phyloP scores from a whole-genome alignment of 179 eudicot genomes.

The Beta lomatogona region DNA sequence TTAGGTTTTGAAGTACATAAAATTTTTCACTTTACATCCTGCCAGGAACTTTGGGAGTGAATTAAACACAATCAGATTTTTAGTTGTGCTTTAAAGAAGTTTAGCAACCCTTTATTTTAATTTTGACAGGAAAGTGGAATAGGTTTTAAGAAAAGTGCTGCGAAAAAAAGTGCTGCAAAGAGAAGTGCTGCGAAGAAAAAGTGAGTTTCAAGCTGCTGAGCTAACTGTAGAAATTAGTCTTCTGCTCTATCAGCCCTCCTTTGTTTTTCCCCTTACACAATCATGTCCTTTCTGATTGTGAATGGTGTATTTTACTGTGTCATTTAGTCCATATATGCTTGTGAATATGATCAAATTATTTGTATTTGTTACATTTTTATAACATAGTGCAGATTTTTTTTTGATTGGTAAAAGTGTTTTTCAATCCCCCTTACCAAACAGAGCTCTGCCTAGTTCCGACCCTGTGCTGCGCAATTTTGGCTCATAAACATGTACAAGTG shows the following conservation, averaged over 20 bases:
- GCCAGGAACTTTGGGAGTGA: not conserved
- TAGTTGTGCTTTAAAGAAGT: not conserved
- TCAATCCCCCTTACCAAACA: not conserved
- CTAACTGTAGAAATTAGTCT: not conserved
- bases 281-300: not conserved
- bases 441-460: not conserved
- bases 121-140: conserved; percentile 64
- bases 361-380: not conserved
- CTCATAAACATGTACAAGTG: no score
- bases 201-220: conserved; percentile 21
- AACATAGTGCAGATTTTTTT: not conserved
- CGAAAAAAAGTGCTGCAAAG: conserved; percentile 42
- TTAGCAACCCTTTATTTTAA: not conserved
- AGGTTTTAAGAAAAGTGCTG: conserved; percentile 40
- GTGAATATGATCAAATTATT: conserved; percentile 3
- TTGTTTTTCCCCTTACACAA: not conserved
- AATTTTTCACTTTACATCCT: not conserved
- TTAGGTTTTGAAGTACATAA: not conserved
- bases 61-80: not conserved
- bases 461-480: not conserved
- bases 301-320: not conserved
- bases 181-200: conserved; percentile 41
- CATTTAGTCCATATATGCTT: not conserved
- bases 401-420: not conserved
- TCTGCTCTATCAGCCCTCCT: not conserved